A percentile compares a stretch with the other conserved stretches of the same genome.
phyloP scores from a whole-genome alignment of 2,329 filamentous ascomycete genomes.

The Alternaria tenuissima region DNA sequence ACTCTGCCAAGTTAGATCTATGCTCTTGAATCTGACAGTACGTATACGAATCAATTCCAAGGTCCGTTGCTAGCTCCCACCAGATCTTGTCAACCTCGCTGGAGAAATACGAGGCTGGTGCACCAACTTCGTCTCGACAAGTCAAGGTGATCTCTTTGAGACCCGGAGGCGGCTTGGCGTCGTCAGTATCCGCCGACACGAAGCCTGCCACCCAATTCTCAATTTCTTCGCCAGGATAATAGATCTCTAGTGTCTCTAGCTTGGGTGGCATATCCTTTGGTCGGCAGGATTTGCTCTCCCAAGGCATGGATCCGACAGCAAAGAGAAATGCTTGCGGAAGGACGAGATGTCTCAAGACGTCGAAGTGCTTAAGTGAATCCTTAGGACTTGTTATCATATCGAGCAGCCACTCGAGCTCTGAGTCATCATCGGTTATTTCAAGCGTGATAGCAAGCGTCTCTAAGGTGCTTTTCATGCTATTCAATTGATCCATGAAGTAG shows the following conservation, averaged over 20 bases:
- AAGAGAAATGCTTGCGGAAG: conserved; percentile 30
- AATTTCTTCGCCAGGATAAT: conserved; percentile 21
- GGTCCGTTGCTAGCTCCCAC: conserved; percentile 4
- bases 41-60: conserved; percentile 18
- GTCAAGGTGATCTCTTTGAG: conserved; percentile 20
- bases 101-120: conserved; percentile 12
- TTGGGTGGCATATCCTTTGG: conserved; percentile 23
- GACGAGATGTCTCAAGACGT: conserved; percentile 17
- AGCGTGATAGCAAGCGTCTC: conserved; percentile 24
- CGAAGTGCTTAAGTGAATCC: conserved; percentile 19
- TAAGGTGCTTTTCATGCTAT: conserved; percentile 16
- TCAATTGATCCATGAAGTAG: conserved; percentile 27
- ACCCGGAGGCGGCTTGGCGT: not conserved
- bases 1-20: conserved; percentile 8
- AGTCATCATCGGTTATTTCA: conserved; percentile 20
- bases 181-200: not conserved
- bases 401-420: conserved; percentile 24
- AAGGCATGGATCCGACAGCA: not conserved
- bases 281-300: not conserved
- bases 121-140: conserved; percentile 23
- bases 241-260: conserved; percentile 24
- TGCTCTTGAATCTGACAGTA: conserved; percentile 12
- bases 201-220: conserved; percentile 20
- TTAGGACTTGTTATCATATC: conserved; percentile 18
- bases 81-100: conserved; percentile 15